Percentiles rank a stretch among this genome's conserved stretches.
Conservation (phyloP, 371 early-diverging fungal species). For the Apophysomyces ossiformis region DNA sequence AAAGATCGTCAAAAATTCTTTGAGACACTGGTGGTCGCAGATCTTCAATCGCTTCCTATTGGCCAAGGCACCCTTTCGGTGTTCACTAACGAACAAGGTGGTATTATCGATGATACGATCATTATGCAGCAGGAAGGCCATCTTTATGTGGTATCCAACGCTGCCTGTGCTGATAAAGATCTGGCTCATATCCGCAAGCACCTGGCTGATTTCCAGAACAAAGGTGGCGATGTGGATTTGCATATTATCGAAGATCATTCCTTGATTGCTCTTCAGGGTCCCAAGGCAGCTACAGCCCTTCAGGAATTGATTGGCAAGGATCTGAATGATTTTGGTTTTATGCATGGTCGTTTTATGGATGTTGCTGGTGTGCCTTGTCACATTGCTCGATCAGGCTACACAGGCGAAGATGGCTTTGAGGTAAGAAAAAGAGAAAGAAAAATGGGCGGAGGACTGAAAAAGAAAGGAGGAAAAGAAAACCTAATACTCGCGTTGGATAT, state of each 20-base stretch:
- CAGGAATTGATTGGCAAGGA: slow-evolving; percentile 57
- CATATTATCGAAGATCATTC: slow-evolving; percentile 83
- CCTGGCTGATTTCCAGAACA: slow-evolving; percentile 76
- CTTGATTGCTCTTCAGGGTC: slow-evolving; percentile 93
- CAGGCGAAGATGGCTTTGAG: slow-evolving; percentile 99
- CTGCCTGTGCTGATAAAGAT: slow-evolving; percentile 97
- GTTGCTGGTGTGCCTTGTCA: slow-evolving; percentile 84
- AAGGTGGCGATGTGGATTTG: slow-evolving; percentile 90
- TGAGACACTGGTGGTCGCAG: slow-evolving; percentile 89
- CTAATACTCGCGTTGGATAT: neutral
- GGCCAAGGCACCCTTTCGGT: slow-evolving; percentile 88
- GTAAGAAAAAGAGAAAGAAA: slow-evolving; percentile 35
- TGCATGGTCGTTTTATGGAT: slow-evolving; percentile 79
- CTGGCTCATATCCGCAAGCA: slow-evolving; percentile 83
- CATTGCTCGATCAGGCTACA: slow-evolving; percentile 96
- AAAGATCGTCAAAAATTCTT: slow-evolving; percentile 88
- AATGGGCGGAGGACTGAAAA: neutral
- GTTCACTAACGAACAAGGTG: slow-evolving; percentile 95
- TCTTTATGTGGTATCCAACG: slow-evolving; percentile 96
- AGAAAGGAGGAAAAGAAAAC: neutral
- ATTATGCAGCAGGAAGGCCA: slow-evolving; percentile 84
- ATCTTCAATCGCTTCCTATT: slow-evolving; percentile 78
- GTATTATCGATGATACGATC: slow-evolving; percentile 97
- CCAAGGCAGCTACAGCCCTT: slow-evolving; percentile 71
- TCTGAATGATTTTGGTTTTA: slow-evolving; percentile 81